A percentile compares a stretch with the other conserved stretches of the same genome.
phyloP scores from a whole-genome alignment of 257 asterid species.

The Solanum chmielewskii region DNA sequence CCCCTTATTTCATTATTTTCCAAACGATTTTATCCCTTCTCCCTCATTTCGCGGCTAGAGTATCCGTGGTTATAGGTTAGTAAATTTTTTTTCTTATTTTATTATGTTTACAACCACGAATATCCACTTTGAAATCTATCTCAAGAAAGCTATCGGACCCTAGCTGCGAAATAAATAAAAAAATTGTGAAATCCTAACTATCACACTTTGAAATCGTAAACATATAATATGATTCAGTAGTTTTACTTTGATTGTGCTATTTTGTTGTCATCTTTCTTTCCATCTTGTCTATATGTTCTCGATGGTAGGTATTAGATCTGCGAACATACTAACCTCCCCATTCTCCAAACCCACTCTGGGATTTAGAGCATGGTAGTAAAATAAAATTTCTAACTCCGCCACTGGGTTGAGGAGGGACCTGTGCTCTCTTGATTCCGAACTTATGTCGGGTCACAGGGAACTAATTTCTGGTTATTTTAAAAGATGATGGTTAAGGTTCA shows the following conservation, averaged over 20 bases:
- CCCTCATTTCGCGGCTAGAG: too few species aligned
- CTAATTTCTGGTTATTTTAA: background rate
- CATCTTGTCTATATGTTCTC: background rate
- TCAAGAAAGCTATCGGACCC: too few species aligned
- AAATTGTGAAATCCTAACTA: too few species aligned
- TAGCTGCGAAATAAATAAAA: too few species aligned
- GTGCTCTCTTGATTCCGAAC: background rate
- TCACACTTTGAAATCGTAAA: too few species aligned
- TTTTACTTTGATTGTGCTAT: background rate
- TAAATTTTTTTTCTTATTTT: too few species aligned
- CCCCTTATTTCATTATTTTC: too few species aligned
- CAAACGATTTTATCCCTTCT: too few species aligned
- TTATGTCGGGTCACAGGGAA: background rate
- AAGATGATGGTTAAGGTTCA: background rate
- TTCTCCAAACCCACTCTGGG: background rate
- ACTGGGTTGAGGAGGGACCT: background rate
- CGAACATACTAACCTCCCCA: rapidly evolving
- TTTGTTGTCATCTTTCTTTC: background rate
- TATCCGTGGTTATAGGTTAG: too few species aligned
- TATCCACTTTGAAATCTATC: too few species aligned
- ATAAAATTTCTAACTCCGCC: background rate
- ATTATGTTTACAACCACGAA: too few species aligned
- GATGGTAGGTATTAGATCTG: background rate
- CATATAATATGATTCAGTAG: background rate
- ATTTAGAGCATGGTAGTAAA: background rate